phyloP scores from a whole-genome alignment of 305 asterid genomes.

The Fraxinus dipetala region DNA sequence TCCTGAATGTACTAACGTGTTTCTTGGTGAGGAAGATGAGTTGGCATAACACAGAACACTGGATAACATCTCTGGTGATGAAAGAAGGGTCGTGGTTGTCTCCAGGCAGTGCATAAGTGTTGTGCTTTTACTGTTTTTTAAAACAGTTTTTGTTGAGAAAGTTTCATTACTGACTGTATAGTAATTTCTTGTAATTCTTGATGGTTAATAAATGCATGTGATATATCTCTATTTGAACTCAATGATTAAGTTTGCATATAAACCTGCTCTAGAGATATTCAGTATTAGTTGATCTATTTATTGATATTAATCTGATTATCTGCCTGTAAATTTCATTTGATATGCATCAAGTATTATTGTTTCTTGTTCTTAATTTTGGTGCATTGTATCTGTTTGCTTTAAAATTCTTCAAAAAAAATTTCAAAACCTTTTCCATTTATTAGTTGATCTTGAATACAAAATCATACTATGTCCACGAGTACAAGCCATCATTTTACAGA shows the following conservation, averaged over 20 bases:
- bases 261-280: background rate
- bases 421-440: no score
- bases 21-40: background rate
- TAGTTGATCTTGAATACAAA: no score
- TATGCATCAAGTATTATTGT: no score
- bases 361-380: no score
- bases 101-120: background rate
- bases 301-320: no score
- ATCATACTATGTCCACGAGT: no score
- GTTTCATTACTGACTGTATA: background rate
- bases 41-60: background rate
- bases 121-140: background rate
- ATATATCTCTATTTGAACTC: background rate
- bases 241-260: background rate
- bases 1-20: background rate
- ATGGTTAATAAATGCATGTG: background rate
- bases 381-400: no score
- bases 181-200: background rate
- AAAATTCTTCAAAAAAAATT: no score
- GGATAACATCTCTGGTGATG: no score
- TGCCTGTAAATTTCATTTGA: no score
- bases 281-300: background rate
- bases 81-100: background rate
- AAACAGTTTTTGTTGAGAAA: background rate
- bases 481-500: no score